Base-by-base conservation (phyloP, 2,329 filamentous ascomycete species). In the Fusarium graminum region DNA sequence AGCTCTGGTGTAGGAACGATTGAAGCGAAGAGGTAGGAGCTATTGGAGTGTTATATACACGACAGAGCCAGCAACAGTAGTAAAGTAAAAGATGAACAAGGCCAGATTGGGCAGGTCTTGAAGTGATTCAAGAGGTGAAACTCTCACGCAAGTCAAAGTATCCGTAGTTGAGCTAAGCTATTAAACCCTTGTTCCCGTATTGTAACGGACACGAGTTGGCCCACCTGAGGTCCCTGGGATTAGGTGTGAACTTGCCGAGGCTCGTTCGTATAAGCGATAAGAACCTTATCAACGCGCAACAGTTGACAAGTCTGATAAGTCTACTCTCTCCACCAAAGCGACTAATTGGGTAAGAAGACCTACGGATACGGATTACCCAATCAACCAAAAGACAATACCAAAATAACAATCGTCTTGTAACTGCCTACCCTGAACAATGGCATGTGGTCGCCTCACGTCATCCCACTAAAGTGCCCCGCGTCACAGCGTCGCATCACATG, bases 401-500 rank as follows among this genome's bases (percentile, higher is more conserved):
- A 49, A 53, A 63, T 10, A 22, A 42, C 25, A 39, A 25, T 26
- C 45, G 52, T 14, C 34, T 9, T 17, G 8, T 9, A n/a, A n/a
- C 22, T 22, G 6, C 22, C 22, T 22, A 22, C 22, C 22, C 22
- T 22, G 22, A 22, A 22, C 22, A 17, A 36, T n/a, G 7, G 7
- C 63, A 69, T 63, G 58, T 63, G 62, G 62, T 51, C 47, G 50
- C 52, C 62, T 69, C 69, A 68, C 62, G 65, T 68, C 65, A 68
- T 68, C 65, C 42, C 41, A 29, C 13, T 38, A 38, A 29, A 47
- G 29, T 54, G 55, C 61, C 65, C 65, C 55, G 60, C 60, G 60
- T 68, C 64, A 65, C 59, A 47, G 45, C 53, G 59, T 65, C 47
- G 30, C 66, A 69, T 68, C 65, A 70, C 67, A 68, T 68, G 67